phyloP scores from a whole-genome alignment of 768 basidiomycete genomes.

The Mycena polygramma region DNA sequence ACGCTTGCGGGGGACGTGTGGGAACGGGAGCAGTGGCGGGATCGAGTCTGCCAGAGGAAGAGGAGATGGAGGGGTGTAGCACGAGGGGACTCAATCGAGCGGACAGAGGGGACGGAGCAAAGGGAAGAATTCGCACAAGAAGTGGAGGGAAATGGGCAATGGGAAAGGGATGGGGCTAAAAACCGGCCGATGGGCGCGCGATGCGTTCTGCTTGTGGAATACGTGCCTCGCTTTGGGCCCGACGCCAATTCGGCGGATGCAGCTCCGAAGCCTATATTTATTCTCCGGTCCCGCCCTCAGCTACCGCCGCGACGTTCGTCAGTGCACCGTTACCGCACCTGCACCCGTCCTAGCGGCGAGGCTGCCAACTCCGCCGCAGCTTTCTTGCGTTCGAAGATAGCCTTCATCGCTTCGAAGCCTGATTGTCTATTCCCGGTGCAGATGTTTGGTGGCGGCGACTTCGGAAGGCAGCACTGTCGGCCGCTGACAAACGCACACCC shows the following conservation, averaged over 20 bases:
- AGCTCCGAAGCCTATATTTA: constrained; percentile 4
- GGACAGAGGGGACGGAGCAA: constrained; percentile 54
- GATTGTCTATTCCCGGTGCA: constrained; percentile 10
- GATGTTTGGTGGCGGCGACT: constrained; percentile 9
- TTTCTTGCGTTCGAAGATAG: constrained; percentile 25
- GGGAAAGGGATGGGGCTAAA: too few relatives aligned
- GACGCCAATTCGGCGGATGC: constrained; percentile 26
- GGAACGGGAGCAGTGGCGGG: constrained; percentile 43
- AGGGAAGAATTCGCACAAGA: constrained; percentile 38
- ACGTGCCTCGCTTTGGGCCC: constrained; percentile 78
- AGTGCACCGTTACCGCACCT: not conserved
- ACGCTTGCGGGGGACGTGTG: constrained; percentile 56
- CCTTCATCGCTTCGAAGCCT: constrained; percentile 12
- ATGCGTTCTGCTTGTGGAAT: constrained; percentile 84
- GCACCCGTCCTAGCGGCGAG: not conserved
- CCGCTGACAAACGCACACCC: constrained; percentile 13
- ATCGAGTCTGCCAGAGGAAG: constrained; percentile 35
- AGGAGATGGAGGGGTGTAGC: constrained; percentile 40
- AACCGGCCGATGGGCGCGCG: constrained; percentile 75
- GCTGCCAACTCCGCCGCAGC: constrained; percentile 11
- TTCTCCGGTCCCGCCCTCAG: constrained; percentile 11
- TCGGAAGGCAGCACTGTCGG: not conserved
- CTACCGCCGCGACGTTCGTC: constrained; percentile 1
- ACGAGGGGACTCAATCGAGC: constrained; percentile 56
- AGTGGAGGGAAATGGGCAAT: constrained; percentile 44